Evolutionary conservation across 1,139 yeast species (phyloP).

Genomic region (Nakaseomyces delphensis): DNA sequence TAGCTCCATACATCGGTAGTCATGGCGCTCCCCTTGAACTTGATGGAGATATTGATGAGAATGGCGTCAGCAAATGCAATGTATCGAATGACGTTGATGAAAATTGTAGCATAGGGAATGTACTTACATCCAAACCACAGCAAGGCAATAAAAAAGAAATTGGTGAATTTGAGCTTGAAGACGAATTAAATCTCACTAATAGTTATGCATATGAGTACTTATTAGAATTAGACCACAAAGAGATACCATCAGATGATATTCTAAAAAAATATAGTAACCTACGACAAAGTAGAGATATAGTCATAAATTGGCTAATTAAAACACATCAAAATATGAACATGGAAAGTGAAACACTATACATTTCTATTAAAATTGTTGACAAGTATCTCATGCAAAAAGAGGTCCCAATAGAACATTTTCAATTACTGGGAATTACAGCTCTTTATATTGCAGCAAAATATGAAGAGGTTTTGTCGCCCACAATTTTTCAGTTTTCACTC

Average conservation of each 20-base stretch:
- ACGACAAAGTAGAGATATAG: slow-evolving; percentile 2
- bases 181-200: background rate
- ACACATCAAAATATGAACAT: background rate
- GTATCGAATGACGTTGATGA: background rate
- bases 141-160: background rate
- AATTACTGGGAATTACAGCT: background rate
- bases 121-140: background rate
- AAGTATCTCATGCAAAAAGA: background rate
- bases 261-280: background rate
- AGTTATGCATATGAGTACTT: background rate
- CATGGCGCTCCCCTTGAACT: background rate
- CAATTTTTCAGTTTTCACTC: slow-evolving; percentile 1
- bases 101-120: background rate
- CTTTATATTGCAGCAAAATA: slow-evolving; percentile 2
- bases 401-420: background rate
- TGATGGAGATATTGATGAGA: background rate
- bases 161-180: background rate
- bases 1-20: background rate
- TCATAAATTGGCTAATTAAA: slow-evolving; percentile 2
- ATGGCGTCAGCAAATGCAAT: background rate
- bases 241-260: background rate
- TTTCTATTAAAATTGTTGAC: background rate
- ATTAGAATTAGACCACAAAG: background rate
- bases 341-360: slow-evolving; percentile 2
- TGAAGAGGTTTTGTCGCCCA: slow-evolving; percentile 4